phyloP scores from a whole-genome alignment of 2,329 filamentous ascomycete species.

The Calonectria multiphialidica region DNA sequence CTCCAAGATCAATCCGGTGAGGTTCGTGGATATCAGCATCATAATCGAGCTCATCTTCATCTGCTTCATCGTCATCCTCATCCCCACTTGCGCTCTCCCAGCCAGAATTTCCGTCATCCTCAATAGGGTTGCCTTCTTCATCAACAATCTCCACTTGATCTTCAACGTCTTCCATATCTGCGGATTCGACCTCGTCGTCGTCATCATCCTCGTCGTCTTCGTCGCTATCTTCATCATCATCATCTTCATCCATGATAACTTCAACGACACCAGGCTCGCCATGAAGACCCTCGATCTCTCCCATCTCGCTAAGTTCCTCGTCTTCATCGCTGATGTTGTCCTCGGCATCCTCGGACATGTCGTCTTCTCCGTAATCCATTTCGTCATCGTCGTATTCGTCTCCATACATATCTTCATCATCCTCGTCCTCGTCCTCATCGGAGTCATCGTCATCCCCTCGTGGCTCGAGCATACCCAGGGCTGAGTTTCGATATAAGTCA shows the following conservation, averaged over 20 bases:
- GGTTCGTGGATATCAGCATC: slow-evolving; percentile 68
- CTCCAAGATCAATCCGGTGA: slow-evolving; percentile 58
- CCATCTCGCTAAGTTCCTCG: slow-evolving; percentile 85
- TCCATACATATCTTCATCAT: slow-evolving; percentile 93
- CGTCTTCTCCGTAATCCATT: slow-evolving; percentile 90
- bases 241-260: slow-evolving; percentile 83
- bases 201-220: slow-evolving; percentile 68
- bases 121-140: slow-evolving; percentile 70
- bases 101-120: slow-evolving; percentile 70
- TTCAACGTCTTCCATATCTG: slow-evolving; percentile 65
- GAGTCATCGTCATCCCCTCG: slow-evolving; percentile 85
- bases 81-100: slow-evolving; percentile 73
- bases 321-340: slow-evolving; percentile 93
- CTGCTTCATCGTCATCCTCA: slow-evolving; percentile 66
- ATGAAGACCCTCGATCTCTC: slow-evolving; percentile 82
- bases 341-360: slow-evolving; percentile 84
- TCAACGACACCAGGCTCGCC: slow-evolving; percentile 74
- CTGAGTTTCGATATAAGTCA: slow-evolving; percentile 96
- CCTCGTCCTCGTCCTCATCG: slow-evolving; percentile 78
- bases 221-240: slow-evolving; percentile 72
- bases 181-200: slow-evolving; percentile 58
- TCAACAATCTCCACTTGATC: slow-evolving; percentile 70
- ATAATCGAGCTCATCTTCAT: slow-evolving; percentile 66
- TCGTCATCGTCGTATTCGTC: slow-evolving; percentile 93
- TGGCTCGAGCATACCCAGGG: slow-evolving; percentile 93